Evolutionary conservation across 257 asterid genomes (phyloP).

Genomic region (Gardenia jasminoides): DNA sequence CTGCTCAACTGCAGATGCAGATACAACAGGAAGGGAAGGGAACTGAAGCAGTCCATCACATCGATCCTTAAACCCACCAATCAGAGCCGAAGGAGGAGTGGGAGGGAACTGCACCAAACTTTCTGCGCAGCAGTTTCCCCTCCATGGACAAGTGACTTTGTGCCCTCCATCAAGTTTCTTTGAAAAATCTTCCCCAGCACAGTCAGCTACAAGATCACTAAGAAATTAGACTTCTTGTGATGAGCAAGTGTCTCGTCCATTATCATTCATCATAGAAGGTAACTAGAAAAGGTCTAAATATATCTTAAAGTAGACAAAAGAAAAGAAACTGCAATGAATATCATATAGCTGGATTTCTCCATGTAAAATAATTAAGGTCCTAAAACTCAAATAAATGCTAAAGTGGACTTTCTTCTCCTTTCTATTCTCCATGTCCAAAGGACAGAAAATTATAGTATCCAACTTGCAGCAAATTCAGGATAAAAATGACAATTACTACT

Average conservation of each 20-base stretch:
- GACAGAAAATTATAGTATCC: not conserved
- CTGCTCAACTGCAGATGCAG: conserved; percentile 78
- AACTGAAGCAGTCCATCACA: conserved; percentile 97
- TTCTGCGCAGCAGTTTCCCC: conserved; percentile 89
- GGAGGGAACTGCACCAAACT: conserved; percentile 99
- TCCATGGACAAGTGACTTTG: conserved; percentile 81
- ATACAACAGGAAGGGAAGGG: conserved; percentile 83
- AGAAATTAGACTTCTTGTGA: conserved; percentile 22
- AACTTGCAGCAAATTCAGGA: not conserved
- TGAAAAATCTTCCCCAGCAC: conserved; percentile 74
- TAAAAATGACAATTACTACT: no score
- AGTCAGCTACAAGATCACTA: conserved; percentile 52
- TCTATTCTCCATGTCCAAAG: not conserved
- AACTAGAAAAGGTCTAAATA: not conserved
- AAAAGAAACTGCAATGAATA: not conserved
- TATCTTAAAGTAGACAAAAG: not conserved
- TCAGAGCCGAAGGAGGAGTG: conserved; percentile 93
- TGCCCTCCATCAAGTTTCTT: conserved; percentile 84
- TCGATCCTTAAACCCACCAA: conserved; percentile 98
- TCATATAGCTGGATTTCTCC: not conserved
- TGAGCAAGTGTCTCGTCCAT: conserved; percentile 18
- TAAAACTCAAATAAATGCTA: not conserved
- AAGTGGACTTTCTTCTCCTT: not conserved
- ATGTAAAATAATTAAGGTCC: not conserved
- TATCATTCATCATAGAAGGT: not conserved